Evolutionary conservation across 768 basidiomycete genomes (phyloP).

Genomic region (Rhizopogon rudus): DNA sequence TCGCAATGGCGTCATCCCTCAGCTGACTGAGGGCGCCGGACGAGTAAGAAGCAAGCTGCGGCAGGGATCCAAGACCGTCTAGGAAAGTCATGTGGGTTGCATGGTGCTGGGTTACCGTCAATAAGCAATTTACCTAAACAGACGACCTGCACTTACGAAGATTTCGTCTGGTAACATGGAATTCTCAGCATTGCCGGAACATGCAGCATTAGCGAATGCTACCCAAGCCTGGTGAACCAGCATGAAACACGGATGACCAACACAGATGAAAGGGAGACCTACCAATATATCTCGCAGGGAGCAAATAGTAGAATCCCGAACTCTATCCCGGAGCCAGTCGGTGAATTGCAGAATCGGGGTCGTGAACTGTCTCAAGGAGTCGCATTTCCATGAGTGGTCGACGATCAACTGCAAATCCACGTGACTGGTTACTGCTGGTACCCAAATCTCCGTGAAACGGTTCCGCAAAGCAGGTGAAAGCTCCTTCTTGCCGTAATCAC

Average conservation of each 20-base stretch:
- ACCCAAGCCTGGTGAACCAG: constrained; percentile 73
- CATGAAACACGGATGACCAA: not conserved
- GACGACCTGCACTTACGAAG: constrained; percentile 52
- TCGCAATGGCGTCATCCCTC: constrained; percentile 48
- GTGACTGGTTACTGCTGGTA: constrained; percentile 73
- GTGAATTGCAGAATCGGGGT: constrained; percentile 66
- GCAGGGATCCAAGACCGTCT: constrained; percentile 81
- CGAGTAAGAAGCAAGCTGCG: constrained; percentile 66
- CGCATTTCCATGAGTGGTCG: constrained; percentile 57
- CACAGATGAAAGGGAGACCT: constrained; percentile 17
- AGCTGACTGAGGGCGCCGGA: constrained; percentile 53
- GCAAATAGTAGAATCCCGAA: constrained; percentile 61
- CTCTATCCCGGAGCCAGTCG: constrained; percentile 65
- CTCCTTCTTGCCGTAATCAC: constrained; percentile 99
- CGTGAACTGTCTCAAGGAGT: constrained; percentile 52
- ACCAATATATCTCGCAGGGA: constrained; percentile 89
- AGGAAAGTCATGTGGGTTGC: constrained; percentile 90
- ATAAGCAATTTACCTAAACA: not conserved
- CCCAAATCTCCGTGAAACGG: constrained; percentile 99
- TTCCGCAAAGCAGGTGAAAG: constrained; percentile 94
- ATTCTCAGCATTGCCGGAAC: constrained; percentile 22
- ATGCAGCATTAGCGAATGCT: constrained; percentile 70
- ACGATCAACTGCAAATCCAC: constrained; percentile 78
- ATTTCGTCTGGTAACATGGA: constrained; percentile 41
- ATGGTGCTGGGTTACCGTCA: constrained; percentile 60